Evolutionary conservation across 805 yeast genomes (phyloP).

Genomic region (Priceomyces carsonii): DNA sequence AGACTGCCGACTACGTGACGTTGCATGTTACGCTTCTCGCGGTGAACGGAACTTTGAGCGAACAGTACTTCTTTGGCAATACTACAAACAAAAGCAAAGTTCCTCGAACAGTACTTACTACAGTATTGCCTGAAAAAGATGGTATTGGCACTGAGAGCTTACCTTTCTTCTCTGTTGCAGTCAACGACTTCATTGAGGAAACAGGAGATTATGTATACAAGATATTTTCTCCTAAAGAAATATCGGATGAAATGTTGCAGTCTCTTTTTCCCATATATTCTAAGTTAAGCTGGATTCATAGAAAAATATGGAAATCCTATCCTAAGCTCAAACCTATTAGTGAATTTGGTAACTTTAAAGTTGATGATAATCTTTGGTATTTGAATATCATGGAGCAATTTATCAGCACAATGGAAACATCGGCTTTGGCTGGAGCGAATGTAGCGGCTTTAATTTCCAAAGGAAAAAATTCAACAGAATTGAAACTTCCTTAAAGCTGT

Average conservation of each 20-base stretch:
- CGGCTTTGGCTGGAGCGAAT: constrained; percentile 49
- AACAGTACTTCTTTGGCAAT: constrained; percentile 15
- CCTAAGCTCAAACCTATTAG: constrained; percentile 37
- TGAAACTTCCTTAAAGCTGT: too few species aligned
- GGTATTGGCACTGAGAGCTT: constrained; percentile 3
- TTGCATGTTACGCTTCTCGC: constrained; percentile 40
- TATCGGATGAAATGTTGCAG: constrained; percentile 1
- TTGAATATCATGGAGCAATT: constrained; percentile 47
- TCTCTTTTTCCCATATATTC: not conserved
- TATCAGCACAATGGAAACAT: constrained; percentile 54
- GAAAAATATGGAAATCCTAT: constrained; percentile 45
- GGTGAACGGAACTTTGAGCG: constrained; percentile 16
- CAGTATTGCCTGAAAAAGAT: constrained; percentile 7
- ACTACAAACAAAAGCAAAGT: constrained; percentile 7
- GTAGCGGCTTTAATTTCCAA: constrained; percentile 44
- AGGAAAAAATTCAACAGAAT: constrained; percentile 20
- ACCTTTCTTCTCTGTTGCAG: constrained; percentile 35
- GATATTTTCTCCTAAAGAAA: constrained; percentile 30
- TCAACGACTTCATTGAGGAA: constrained; percentile 24
- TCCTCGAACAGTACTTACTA: constrained; percentile 28
- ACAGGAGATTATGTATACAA: constrained; percentile 40
- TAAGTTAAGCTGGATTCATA: constrained; percentile 1
- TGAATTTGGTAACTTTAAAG: constrained; percentile 25
- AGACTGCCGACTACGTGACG: constrained; percentile 37
- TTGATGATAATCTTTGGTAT: constrained; percentile 39